Evolutionary conservation across 306 rosid genomes (phyloP), one percentile per base, ranked within the genome.

Genomic region (Alnus glutinosa): DNA sequence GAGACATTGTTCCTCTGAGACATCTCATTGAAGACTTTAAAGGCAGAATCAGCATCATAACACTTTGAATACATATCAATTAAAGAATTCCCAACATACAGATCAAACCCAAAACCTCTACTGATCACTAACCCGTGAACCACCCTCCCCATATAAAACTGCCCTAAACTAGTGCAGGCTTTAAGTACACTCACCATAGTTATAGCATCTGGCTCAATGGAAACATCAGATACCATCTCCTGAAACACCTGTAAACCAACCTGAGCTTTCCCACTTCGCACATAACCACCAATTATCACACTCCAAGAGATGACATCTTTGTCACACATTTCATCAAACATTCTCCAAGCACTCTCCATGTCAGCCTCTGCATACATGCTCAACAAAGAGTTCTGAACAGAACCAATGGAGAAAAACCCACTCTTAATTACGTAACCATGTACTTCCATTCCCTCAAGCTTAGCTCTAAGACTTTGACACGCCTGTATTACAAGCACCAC

Each of bases 281-380:
- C 88, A 46, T 78, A 83, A 47, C 91, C 88, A 28, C 84, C 75
- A 9, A 76, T 88, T 84, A 88, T 70, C 49, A 77, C 83, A 74
- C 91, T 86, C 89, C 86, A 88, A 58, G 91, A 80, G 55, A 88
- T 51, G 18, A 81, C 75, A 61, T 88, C 89, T 81, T 82, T 86
- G 2, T 64, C 83, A 51, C 48, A 16, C 83, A 81, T 88, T 86
- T 86, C 88, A 46, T 86, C 91, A 47, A 88, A 83, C 86, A 88
- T 2, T 23, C 77, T 86, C 23, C 13, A 81, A 3, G 83, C 89
- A 55, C 71, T 16, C 8, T 1, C 59, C 84, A 88, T 73, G 15
- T 83, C 69, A 44, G 2, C 48, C 13, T 83, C 83, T 2, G 86
- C 79, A 70, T 86, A 81, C 19, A 79, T 15, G 48, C 84, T 77